Evolutionary conservation across 2,329 filamentous ascomycete genomes (phyloP).

Genomic region (Ophiognomonia clavigignenti-juglandacearum): DNA sequence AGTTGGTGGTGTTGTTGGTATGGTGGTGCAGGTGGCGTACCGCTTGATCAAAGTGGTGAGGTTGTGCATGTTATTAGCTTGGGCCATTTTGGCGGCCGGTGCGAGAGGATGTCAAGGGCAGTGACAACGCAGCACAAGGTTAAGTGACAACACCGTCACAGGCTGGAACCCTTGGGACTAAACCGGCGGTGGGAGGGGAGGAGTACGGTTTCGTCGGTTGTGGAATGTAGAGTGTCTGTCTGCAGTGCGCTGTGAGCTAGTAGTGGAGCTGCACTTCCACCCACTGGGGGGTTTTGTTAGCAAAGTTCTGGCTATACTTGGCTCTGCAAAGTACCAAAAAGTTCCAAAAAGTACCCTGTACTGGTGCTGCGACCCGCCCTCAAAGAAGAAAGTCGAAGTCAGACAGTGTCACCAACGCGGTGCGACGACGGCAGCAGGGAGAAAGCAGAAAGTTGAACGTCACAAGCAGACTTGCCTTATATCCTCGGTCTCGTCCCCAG

Average conservation of each 20-base stretch:
- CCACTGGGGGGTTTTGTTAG: too few species aligned
- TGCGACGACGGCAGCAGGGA: background rate
- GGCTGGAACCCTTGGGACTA: conserved; percentile 8
- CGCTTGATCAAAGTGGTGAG: conserved; percentile 96
- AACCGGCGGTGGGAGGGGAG: background rate
- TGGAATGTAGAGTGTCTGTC: background rate
- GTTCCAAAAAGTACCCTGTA: too few species aligned
- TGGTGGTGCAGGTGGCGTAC: conserved; percentile 46
- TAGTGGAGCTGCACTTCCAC: too few species aligned
- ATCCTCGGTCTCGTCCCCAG: background rate
- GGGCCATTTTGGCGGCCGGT: conserved; percentile 12
- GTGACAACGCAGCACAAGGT: background rate
- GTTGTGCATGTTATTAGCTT: conserved; percentile 80
- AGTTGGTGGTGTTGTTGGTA: background rate
- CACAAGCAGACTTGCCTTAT: background rate
- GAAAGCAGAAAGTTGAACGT: background rate
- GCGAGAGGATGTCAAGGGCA: background rate
- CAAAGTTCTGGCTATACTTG: too few species aligned
- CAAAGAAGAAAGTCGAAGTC: background rate
- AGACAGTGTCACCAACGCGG: background rate
- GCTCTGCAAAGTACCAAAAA: too few species aligned
- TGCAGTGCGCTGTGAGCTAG: too few species aligned
- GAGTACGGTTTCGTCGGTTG: background rate
- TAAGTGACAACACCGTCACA: too few species aligned
- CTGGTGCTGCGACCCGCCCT: too few species aligned